A percentile compares a stretch with the other conserved stretches of the same genome.
Evolutionary conservation across 2,329 filamentous ascomycete genomes (phyloP).

Genomic region (Zalaria sp.): DNA sequence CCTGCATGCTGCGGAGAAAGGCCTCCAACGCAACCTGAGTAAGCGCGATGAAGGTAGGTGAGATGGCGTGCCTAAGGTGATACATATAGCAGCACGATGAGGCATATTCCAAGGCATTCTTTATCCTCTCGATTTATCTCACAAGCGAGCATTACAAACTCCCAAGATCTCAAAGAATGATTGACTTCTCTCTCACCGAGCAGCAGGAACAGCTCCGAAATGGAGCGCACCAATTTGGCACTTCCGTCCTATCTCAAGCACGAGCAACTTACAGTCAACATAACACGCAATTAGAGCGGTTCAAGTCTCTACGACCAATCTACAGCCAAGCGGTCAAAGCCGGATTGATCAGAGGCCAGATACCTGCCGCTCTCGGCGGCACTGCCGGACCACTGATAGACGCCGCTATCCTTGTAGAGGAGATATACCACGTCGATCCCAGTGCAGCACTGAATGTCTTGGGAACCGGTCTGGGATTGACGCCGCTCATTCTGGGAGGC

Average conservation of each 20-base stretch:
- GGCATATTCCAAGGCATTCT: too few species aligned
- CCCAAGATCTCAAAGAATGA: constrained; percentile 7
- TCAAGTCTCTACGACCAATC: constrained; percentile 32
- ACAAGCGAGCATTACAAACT: too few species aligned
- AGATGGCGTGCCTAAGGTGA: too few species aligned
- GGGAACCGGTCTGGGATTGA: constrained; percentile 37
- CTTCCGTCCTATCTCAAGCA: constrained; percentile 12
- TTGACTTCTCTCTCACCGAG: constrained; percentile 19
- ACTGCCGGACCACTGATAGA: constrained; percentile 30
- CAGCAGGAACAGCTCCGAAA: constrained; percentile 13
- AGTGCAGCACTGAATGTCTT: constrained; percentile 36
- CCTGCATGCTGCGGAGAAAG: too few species aligned
- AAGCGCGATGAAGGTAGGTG: too few species aligned
- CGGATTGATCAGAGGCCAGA: constrained; percentile 34
- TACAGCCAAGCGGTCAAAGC: constrained; percentile 30
- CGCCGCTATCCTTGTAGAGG: constrained; percentile 37
- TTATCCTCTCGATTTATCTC: too few species aligned
- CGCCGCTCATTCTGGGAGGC: constrained; percentile 34
- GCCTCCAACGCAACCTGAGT: too few species aligned
- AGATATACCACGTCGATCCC: constrained; percentile 38
- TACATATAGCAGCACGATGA: too few species aligned
- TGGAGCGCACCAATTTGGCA: constrained; percentile 14
- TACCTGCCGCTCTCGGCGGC: constrained; percentile 33
- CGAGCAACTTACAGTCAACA: constrained; percentile 12
- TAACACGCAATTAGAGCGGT: constrained; percentile 23